Evolutionary conservation across 148 eudicot genomes (phyloP).

Genomic region (Polygonum aviculare): DNA sequence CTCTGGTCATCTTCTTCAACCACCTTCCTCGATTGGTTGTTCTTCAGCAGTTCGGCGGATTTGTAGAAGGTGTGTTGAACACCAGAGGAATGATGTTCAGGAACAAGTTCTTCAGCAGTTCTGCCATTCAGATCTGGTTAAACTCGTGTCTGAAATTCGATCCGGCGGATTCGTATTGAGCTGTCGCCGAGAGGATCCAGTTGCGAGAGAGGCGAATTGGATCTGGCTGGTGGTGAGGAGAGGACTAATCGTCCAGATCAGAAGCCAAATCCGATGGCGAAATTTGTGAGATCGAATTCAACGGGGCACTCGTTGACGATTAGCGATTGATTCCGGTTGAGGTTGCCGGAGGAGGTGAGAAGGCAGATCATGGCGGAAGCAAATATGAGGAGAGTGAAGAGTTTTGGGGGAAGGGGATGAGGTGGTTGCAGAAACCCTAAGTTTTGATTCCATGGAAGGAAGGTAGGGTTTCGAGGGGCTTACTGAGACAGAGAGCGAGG

Average conservation of each 20-base stretch:
- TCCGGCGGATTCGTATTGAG: background rate
- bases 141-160: too few species aligned
- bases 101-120: constrained; percentile 39
- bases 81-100: constrained; percentile 67
- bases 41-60: too few species aligned
- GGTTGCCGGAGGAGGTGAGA: constrained; percentile 11
- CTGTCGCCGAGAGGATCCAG: background rate
- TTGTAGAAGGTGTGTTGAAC: constrained; percentile 32
- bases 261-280: background rate
- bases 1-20: too few species aligned
- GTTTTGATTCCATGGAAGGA: constrained; percentile 7
- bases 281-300: constrained; percentile 7
- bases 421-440: constrained; percentile 11
- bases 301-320: background rate
- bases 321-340: constrained; percentile 7
- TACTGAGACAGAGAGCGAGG: constrained; percentile 13
- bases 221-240: background rate
- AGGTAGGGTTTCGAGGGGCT: constrained; percentile 5
- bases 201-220: background rate
- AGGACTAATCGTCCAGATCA: background rate
- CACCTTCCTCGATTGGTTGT: too few species aligned
- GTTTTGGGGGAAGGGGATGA: background rate
- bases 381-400: background rate
- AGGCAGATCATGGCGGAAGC: background rate
- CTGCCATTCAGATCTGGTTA: constrained; percentile 17